A percentile compares a stretch with the other conserved stretches of the same genome.
phyloP scores from a whole-genome alignment of 1,284 basidiomycete species.

The Cryptococcus depauperatus region DNA sequence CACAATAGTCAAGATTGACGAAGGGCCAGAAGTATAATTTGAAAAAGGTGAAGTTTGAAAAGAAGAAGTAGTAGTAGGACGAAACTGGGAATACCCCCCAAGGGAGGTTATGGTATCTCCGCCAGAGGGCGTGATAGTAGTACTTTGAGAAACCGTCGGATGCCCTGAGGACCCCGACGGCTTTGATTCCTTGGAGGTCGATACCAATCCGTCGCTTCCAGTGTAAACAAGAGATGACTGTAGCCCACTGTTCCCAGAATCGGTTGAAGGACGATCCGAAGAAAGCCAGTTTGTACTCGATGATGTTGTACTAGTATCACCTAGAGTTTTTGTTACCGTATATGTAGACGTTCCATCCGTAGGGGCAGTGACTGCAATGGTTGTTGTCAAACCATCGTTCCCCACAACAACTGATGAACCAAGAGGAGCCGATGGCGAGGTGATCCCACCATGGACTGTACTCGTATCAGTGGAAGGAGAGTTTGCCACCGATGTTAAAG shows the following conservation, averaged over 20 bases:
- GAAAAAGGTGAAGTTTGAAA: conserved; percentile 1
- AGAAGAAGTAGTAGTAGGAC: conserved; percentile 1
- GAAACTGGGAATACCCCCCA: neutral
- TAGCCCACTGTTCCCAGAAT: too few relatives aligned
- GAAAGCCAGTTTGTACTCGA: too few relatives aligned
- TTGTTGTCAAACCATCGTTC: neutral
- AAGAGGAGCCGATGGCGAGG: too few relatives aligned
- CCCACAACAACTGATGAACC: too few relatives aligned
- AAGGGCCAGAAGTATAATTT: conserved; percentile 1
- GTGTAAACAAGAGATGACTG: too few relatives aligned
- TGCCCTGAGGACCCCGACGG: neutral
- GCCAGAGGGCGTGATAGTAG: neutral
- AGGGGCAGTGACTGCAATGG: neutral
- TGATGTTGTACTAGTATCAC: too few relatives aligned
- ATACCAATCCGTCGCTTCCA: neutral
- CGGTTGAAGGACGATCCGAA: too few relatives aligned
- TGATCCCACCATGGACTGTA: too few relatives aligned
- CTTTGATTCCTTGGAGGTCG: too few relatives aligned
- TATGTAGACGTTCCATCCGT: neutral
- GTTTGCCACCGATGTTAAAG: neutral
- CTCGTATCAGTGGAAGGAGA: neutral
- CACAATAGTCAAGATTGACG: conserved; percentile 1
- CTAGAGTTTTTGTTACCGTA: too few relatives aligned
- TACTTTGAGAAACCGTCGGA: neutral
- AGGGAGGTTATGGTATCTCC: neutral